Evolutionary conservation across 2,329 filamentous ascomycete species (phyloP).

Genomic region (Cryphonectria parasitica): DNA sequence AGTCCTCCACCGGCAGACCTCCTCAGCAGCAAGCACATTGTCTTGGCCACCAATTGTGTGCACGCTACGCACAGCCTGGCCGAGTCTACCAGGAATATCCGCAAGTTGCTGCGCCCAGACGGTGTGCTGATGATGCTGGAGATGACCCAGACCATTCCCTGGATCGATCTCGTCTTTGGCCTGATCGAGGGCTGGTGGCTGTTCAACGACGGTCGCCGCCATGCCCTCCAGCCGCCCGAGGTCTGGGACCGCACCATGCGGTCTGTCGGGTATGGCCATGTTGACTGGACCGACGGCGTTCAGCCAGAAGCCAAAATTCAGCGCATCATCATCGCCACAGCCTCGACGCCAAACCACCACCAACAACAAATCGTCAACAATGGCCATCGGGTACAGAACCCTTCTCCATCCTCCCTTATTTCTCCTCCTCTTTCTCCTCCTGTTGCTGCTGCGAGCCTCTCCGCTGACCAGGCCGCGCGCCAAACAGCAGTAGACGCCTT

Average conservation of each 20-base stretch:
- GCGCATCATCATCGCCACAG: constrained; percentile 12
- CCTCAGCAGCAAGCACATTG: constrained; percentile 35
- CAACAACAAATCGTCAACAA: background rate
- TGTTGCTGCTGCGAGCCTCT: constrained; percentile 36
- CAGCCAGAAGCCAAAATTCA: constrained; percentile 5
- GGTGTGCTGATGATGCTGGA: constrained; percentile 42
- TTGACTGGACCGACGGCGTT: constrained; percentile 39
- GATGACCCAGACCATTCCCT: constrained; percentile 38
- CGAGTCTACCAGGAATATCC: constrained; percentile 33
- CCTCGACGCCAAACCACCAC: background rate
- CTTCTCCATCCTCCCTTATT: background rate
- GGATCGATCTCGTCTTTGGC: constrained; percentile 42
- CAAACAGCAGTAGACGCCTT: constrained; percentile 23
- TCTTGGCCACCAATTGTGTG: constrained; percentile 40
- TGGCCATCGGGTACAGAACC: background rate
- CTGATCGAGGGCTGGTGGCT: constrained; percentile 46
- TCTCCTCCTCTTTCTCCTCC: background rate
- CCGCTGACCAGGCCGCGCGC: constrained; percentile 35
- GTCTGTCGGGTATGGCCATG: constrained; percentile 35
- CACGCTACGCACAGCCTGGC: constrained; percentile 39
- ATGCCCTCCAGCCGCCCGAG: constrained; percentile 32
- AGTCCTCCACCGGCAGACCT: constrained; percentile 34
- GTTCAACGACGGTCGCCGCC: constrained; percentile 38
- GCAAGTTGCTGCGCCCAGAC: constrained; percentile 36
- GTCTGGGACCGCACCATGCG: constrained; percentile 36